Conservation (phyloP, 768 basidiomycete genomes). For the Boletus rufocinnamomeus region DNA sequence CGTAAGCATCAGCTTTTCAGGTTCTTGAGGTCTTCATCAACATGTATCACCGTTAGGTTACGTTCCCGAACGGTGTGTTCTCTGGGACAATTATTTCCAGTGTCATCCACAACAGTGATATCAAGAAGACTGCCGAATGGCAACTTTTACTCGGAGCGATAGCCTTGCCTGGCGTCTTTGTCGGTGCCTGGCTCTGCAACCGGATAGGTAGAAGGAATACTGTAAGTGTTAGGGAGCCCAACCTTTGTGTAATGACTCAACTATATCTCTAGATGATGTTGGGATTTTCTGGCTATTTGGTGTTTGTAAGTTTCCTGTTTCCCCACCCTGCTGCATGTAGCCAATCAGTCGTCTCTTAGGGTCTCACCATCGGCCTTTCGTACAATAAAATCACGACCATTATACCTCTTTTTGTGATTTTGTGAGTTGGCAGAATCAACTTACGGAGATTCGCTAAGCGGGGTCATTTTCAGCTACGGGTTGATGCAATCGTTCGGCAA, state of each 20-base stretch:
- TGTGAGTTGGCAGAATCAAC: slow-evolving; percentile 42
- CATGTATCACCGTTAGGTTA: slow-evolving; percentile 42
- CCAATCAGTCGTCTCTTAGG: slow-evolving; percentile 20
- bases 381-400: slow-evolving; percentile 66
- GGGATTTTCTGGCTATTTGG: slow-evolving; percentile 66
- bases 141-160: slow-evolving; percentile 65
- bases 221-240: slow-evolving; percentile 32
- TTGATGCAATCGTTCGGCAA: slow-evolving; percentile 76
- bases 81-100: slow-evolving; percentile 67
- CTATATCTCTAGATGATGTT: slow-evolving; percentile 53
- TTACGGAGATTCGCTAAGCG: slow-evolving; percentile 3
- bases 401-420: slow-evolving; percentile 64
- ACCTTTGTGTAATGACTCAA: slow-evolving; percentile 7
- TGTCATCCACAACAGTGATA: slow-evolving; percentile 55
- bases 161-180: slow-evolving; percentile 62
- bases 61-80: slow-evolving; percentile 74
- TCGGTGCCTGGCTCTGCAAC: slow-evolving; percentile 52
- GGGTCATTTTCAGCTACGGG: slow-evolving; percentile 50
- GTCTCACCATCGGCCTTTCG: slow-evolving; percentile 57
- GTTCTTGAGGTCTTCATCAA: neutral
- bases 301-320: slow-evolving; percentile 47
- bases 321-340: neutral
- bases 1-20: slow-evolving; percentile 29
- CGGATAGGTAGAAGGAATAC: slow-evolving; percentile 60
- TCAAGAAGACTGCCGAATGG: slow-evolving; percentile 66